Percentiles rank a stretch among this genome's conserved stretches.
These are phyloP conservation scores for Lecanoromycetidae sp. DNA, from an alignment of 2,329 filamentous ascomycete genomes.

Conservation along the genomic window DNA sequence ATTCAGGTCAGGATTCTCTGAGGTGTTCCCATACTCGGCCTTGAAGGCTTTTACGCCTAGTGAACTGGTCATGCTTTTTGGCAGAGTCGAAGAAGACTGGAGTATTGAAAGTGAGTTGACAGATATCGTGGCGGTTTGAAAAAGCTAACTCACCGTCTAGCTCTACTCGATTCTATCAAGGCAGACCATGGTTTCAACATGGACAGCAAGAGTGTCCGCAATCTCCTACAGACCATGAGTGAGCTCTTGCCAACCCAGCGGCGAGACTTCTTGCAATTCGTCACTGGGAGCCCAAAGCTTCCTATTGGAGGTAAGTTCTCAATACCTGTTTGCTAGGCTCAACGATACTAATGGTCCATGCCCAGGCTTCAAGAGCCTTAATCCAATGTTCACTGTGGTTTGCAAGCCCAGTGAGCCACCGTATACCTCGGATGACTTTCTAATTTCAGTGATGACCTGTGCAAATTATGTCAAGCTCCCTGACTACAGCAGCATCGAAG, in stretches of 20 bases:
- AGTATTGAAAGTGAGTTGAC: conserved; percentile 73
- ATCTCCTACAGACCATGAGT: conserved; percentile 89
- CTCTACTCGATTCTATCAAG: conserved; percentile 95
- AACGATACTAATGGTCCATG: background rate
- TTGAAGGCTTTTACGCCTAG: conserved; percentile 88
- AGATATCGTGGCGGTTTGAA: conserved; percentile 16
- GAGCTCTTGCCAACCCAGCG: conserved; percentile 62
- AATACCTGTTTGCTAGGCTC: conserved; percentile 5
- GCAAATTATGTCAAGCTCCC: conserved; percentile 98
- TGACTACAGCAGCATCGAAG: conserved; percentile 71
- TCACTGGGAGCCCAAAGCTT: conserved; percentile 93
- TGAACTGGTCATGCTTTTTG: conserved; percentile 90
- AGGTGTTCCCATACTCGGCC: conserved; percentile 91
- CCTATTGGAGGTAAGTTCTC: conserved; percentile 76
- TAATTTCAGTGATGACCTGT: conserved; percentile 99
- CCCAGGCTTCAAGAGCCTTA: conserved; percentile 86
- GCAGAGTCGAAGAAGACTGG: conserved; percentile 90
- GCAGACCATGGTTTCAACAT: conserved; percentile 98
- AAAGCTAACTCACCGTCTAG: conserved; percentile 33
- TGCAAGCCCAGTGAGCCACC: conserved; percentile 97
- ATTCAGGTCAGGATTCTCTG: conserved; percentile 81
- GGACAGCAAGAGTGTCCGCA: conserved; percentile 91
- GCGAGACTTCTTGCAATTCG: conserved; percentile 92
- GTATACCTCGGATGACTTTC: conserved; percentile 86
- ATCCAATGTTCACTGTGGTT: conserved; percentile 96